phyloP scores from a whole-genome alignment of 768 basidiomycete genomes.

The Rubroboletus satanas region DNA sequence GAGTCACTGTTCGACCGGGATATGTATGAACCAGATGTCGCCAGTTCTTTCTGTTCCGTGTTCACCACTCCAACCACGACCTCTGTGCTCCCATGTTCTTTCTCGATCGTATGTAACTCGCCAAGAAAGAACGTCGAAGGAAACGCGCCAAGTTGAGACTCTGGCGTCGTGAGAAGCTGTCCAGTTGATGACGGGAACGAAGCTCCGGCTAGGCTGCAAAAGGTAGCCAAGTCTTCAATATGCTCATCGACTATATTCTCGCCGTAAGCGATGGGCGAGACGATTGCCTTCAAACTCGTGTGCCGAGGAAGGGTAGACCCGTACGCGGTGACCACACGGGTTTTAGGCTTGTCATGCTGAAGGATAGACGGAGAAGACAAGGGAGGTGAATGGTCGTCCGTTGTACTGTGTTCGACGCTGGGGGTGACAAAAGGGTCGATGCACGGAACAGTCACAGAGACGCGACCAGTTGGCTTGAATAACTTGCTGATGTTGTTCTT shows the following conservation, averaged over 20 bases:
- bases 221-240: not conserved
- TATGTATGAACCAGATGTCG: not conserved
- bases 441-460: not conserved
- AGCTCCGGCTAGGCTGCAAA: not conserved
- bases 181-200: not conserved
- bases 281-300: not conserved
- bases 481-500: constrained; percentile 15
- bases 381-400: not conserved
- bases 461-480: constrained; percentile 9
- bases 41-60: not conserved
- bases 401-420: not conserved
- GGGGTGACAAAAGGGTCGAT: not conserved
- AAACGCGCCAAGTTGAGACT: not conserved
- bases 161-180: not conserved
- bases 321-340: not conserved
- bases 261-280: not conserved
- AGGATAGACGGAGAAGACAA: not conserved
- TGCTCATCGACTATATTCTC: not conserved
- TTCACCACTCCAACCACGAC: not conserved
- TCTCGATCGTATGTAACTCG: constrained; percentile 4
- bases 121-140: not conserved
- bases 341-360: not conserved
- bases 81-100: not conserved
- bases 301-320: not conserved
- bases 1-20: constrained; percentile 1